Conservation (phyloP, 306 rosid species). For the Corylus avellana region DNA sequence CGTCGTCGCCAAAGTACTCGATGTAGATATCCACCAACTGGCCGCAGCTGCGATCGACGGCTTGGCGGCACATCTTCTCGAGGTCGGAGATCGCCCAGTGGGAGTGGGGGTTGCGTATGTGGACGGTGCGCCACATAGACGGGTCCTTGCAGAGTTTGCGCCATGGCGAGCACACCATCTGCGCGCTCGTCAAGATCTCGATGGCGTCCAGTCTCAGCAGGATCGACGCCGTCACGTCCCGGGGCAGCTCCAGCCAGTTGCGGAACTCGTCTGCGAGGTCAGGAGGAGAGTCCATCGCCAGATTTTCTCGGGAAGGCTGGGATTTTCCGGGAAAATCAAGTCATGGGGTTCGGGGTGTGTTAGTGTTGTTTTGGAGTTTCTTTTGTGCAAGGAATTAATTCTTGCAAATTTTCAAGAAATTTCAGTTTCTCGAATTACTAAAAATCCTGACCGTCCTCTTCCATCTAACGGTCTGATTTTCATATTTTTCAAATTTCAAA, state of each 20-base stretch:
- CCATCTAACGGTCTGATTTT: no score
- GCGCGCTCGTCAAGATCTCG: slow-evolving; percentile 42
- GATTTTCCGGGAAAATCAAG: not conserved
- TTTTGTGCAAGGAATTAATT: no score
- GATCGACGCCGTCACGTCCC: slow-evolving; percentile 44
- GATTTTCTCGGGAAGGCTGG: not conserved
- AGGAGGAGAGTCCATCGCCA: not conserved
- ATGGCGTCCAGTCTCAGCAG: slow-evolving; percentile 42
- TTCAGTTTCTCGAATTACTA: no score
- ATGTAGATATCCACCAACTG: slow-evolving; percentile 38
- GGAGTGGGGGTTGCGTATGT: slow-evolving; percentile 31
- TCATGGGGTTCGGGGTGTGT: no score
- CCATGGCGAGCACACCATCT: slow-evolving; percentile 59
- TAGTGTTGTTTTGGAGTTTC: no score
- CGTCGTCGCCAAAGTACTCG: slow-evolving; percentile 37
- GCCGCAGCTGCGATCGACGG: slow-evolving; percentile 54
- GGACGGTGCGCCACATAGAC: slow-evolving; percentile 47
- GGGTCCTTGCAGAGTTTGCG: slow-evolving; percentile 56
- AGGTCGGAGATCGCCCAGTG: not conserved
- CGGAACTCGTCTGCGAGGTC: not conserved
- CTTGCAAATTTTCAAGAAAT: no score
- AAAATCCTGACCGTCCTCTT: no score
- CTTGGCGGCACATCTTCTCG: slow-evolving; percentile 45
- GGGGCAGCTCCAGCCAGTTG: slow-evolving; percentile 62
- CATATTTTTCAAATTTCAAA: no score